Percentiles rank a stretch among this genome's conserved stretches.
Conservation (phyloP, 345 rosid genomes). For the Arabidopsis thaliana region TAIR10.1 NC_003076.8:7938501-7939000, state of each 20-base stretch:
- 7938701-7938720: constrained; percentile 96
- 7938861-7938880: constrained; percentile 32
- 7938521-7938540: not conserved
- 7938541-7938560: constrained; percentile 1
- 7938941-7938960: constrained; percentile 96
- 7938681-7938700: constrained; percentile 98
- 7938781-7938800: constrained; percentile 97
- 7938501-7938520: not conserved
- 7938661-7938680: constrained; percentile 98
- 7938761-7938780: constrained; percentile 97
- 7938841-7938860: not conserved
- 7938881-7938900: constrained; percentile 79
- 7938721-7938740: constrained; percentile 99
- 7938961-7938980: constrained; percentile 97
- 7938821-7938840: not conserved
- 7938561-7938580: not conserved
- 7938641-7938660: constrained; percentile 98
- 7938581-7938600: constrained; percentile 5
- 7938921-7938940: constrained; percentile 97
- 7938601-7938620: constrained; percentile 30
- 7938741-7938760: constrained; percentile 99
- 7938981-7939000: constrained; percentile 99
- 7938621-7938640: constrained; percentile 99
- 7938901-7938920: constrained; percentile 98
- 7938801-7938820: constrained; percentile 48